phyloP scores from a whole-genome alignment of 768 basidiomycete species.

The Lactarius psammicola region DNA sequence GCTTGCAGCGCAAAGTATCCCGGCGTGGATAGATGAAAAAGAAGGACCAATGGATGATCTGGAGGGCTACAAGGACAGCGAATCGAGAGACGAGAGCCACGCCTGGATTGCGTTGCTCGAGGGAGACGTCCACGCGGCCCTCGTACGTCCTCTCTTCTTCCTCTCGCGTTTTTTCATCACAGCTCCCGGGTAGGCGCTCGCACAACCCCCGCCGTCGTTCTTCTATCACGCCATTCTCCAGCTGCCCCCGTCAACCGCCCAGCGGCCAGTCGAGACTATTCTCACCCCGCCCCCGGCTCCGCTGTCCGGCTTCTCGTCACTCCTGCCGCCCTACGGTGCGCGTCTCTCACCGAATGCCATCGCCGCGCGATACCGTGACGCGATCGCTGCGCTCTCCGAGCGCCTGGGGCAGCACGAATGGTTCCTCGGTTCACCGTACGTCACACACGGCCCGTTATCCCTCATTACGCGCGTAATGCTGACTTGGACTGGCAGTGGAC shows the following conservation, averaged over 20 bases:
- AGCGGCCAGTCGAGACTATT: conserved; percentile 45
- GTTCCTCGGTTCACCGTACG: conserved; percentile 76
- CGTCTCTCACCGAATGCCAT: conserved; percentile 53
- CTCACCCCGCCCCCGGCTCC: conserved; percentile 68
- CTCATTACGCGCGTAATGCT: not conserved
- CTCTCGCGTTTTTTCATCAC: conserved; percentile 18
- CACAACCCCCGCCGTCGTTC: conserved; percentile 46
- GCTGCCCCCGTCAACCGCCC: conserved; percentile 36
- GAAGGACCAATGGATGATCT: conserved; percentile 44
- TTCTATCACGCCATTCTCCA: conserved; percentile 43
- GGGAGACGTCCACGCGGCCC: conserved; percentile 69
- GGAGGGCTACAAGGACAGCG: conserved; percentile 65
- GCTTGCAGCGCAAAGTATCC: conserved; percentile 65
- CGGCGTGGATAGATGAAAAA: conserved; percentile 65
- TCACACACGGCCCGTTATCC: conserved; percentile 12
- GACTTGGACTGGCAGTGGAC: conserved; percentile 45
- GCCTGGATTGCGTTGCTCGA: conserved; percentile 84
- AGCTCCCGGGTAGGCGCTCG: conserved; percentile 43
- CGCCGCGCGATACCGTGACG: conserved; percentile 62
- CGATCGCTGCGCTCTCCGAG: conserved; percentile 69
- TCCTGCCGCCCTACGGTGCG: conserved; percentile 59
- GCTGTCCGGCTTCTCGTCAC: conserved; percentile 62
- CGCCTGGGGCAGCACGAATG: conserved; percentile 74
- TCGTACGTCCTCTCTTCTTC: conserved; percentile 43
- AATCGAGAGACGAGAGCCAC: conserved; percentile 66